Evolutionary conservation across 192 early-diverging fungal species (phyloP).

Genomic region (Glomus cerebriforme): DNA sequence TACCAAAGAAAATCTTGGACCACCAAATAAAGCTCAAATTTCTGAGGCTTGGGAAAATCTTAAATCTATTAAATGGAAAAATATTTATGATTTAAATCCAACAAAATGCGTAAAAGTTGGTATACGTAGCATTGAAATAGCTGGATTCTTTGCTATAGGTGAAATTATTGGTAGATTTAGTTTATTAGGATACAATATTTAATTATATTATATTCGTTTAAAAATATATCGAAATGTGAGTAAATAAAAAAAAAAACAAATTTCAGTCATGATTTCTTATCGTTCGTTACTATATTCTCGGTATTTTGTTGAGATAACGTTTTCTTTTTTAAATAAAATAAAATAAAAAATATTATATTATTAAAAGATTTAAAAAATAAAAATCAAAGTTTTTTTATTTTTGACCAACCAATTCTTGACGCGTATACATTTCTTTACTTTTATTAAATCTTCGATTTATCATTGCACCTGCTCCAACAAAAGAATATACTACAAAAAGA

Average conservation of each 20-base stretch:
- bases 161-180: constrained; percentile 67
- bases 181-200: constrained; percentile 62
- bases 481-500: neutral
- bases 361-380: neutral
- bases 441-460: neutral
- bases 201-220: constrained; percentile 29
- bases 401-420: neutral
- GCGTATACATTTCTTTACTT: neutral
- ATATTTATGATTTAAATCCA: constrained; percentile 38
- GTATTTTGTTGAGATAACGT: neutral
- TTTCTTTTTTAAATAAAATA: neutral
- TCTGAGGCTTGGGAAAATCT: constrained; percentile 46
- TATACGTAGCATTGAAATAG: constrained; percentile 55
- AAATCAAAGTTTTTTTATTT: neutral
- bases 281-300: neutral
- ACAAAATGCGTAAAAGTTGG: constrained; percentile 51
- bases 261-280: neutral
- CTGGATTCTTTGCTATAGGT: constrained; percentile 63
- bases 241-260: too few relatives aligned
- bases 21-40: constrained; percentile 53
- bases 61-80: constrained; percentile 42
- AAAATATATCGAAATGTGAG: too few relatives aligned
- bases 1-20: constrained; percentile 59
- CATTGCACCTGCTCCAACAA: neutral
- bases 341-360: neutral